These are phyloP conservation scores for Zymoseptoria passerinii DNA, from an alignment of 2,329 filamentous ascomycete genomes.

Conservation along the genomic window DNA sequence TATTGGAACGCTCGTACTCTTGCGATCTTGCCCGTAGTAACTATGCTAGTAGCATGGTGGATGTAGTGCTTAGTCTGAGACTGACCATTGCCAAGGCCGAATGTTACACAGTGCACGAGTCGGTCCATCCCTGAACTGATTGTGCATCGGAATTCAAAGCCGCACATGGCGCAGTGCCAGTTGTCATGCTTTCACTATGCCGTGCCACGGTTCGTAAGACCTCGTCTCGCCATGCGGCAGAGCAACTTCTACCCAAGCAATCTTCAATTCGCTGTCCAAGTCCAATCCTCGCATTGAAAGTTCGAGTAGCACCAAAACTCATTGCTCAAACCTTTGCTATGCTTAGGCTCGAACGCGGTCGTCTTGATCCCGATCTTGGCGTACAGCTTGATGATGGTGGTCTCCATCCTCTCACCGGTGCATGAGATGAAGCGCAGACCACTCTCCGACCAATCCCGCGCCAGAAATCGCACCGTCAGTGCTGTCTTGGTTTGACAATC, in stretches of 20 bases:
- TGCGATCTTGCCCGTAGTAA: too few relatives aligned
- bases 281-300: slow-evolving; percentile 51
- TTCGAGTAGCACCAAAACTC: slow-evolving; percentile 75
- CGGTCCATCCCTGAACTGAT: background rate
- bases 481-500: slow-evolving; percentile 78
- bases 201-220: background rate
- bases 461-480: slow-evolving; percentile 65
- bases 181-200: background rate
- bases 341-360: slow-evolving; percentile 60
- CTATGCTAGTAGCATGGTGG: too few relatives aligned
- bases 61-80: background rate
- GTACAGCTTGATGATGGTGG: slow-evolving; percentile 59
- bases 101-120: background rate
- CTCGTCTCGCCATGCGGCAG: background rate
- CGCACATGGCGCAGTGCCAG: background rate
- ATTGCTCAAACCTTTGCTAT: slow-evolving; percentile 67
- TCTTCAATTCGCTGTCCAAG: slow-evolving; percentile 12
- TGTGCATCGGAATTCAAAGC: background rate
- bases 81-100: background rate
- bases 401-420: slow-evolving; percentile 69
- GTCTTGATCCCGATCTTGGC: slow-evolving; percentile 51
- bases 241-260: background rate
- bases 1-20: too few relatives aligned
- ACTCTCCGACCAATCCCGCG: slow-evolving; percentile 39
- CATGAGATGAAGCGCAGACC: slow-evolving; percentile 52